Evolutionary conservation across 1,284 basidiomycete genomes (phyloP), one percentile per base, ranked within the genome.

Genomic region (Chiua sp.): DNA sequence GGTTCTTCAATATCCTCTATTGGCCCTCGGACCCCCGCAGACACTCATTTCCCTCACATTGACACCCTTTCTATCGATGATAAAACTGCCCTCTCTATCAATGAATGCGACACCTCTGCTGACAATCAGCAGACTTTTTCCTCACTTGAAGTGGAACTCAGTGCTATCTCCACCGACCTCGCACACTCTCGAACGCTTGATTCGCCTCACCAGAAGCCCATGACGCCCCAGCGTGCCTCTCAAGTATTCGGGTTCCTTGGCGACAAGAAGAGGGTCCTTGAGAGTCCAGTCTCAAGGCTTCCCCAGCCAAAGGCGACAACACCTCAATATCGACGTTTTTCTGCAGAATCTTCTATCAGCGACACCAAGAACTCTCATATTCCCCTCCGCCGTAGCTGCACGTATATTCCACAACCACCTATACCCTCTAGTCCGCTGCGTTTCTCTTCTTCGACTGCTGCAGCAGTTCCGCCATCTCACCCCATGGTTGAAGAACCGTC

Each of bases 81-180:
- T 70, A 65, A 78, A 70, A 60, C 73, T 55, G 69, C 81, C 12
- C 72, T 83, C 67, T 68, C 77, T 68, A 75, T 79, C 16, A 22
- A n/a, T 22, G 79, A 84, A 59, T 73, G 79, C 66, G 81, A 84
- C 66, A 72, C 79, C 62, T 77, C 76, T 51, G 71, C 70, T 55
- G 63, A 73, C 53, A 75, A 82, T 62, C 79, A 83, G 62, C 81
- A 79, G 5, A 81, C 81, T 26, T 85, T 90, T 55, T 88, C 87
- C 5, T 92, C 90, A 0, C 80, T 91, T 76, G 85, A 88, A 60
- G 90, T 91, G 6, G 88, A 91, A 70, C 75, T 86, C 53, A 90
- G 88, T 68, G n/a, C n/a, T n/a, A 72, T 77, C 28, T 75, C 75
- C 4, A 75, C 78, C 33, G 80, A 83, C 50, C 73, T 74, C 11